phyloP scores from a whole-genome alignment of 306 rosid genomes.

The Begonia fuchsioides region DNA sequence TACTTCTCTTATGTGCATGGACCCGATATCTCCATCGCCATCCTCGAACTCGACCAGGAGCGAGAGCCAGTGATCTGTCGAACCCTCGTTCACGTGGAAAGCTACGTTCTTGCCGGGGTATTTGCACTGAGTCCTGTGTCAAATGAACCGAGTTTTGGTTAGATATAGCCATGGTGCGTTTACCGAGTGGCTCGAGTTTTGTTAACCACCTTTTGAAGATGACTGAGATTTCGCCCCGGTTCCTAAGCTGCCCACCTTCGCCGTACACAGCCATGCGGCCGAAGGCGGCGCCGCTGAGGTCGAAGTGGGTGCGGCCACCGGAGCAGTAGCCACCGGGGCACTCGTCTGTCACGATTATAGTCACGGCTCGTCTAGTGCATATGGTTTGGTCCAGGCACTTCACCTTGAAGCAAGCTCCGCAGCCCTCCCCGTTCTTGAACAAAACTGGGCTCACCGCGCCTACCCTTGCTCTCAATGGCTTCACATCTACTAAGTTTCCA shows the following conservation, averaged over 20 bases:
- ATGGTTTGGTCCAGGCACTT: constrained; percentile 51
- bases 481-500: constrained; percentile 64
- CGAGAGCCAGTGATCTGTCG: constrained; percentile 68
- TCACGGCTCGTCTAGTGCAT: constrained; percentile 67
- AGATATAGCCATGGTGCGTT: too few species aligned
- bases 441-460: constrained; percentile 75
- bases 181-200: too few species aligned
- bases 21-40: constrained; percentile 75
- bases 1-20: constrained; percentile 74
- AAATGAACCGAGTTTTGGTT: too few species aligned
- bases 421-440: constrained; percentile 69
- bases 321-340: constrained; percentile 67
- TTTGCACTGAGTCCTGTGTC: constrained; percentile 50
- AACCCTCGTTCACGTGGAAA: constrained; percentile 83
- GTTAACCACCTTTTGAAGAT: constrained; percentile 41
- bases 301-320: constrained; percentile 54
- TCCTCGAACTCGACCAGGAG: constrained; percentile 61
- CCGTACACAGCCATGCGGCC: constrained; percentile 75
- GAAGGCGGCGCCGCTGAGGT: constrained; percentile 84
- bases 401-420: constrained; percentile 82
- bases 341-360: constrained; percentile 71
- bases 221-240: constrained; percentile 52
- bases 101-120: constrained; percentile 59
- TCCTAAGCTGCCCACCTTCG: constrained; percentile 38
- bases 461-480: constrained; percentile 65